These are phyloP conservation scores for Cryptococcus sp. DNA, from an alignment of 1,284 basidiomycete species.

Conservation along the genomic window DNA sequence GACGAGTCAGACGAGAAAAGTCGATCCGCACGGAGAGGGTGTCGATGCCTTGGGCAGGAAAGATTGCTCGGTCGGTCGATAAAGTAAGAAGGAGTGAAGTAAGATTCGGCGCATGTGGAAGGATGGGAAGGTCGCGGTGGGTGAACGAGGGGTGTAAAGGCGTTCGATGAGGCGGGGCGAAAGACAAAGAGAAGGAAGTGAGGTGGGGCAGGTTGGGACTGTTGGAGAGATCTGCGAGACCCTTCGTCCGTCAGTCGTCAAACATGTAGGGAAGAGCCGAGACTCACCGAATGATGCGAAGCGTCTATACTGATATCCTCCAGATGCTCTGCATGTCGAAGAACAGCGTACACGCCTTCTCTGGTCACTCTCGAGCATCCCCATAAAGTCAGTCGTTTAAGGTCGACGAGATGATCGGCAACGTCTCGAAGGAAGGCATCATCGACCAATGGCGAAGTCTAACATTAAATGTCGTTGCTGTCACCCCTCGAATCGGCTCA, in stretches of 20 bases:
- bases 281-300: slow-evolving; percentile 28
- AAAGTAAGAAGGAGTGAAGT: slow-evolving; percentile 31
- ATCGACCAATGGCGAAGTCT: slow-evolving; percentile 32
- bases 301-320: slow-evolving; percentile 40
- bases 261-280: neutral
- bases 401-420: slow-evolving; percentile 20
- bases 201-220: slow-evolving; percentile 21
- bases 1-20: slow-evolving; percentile 14
- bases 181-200: slow-evolving; percentile 28
- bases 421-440: slow-evolving; percentile 28
- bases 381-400: slow-evolving; percentile 37
- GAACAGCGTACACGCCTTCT: slow-evolving; percentile 27
- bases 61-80: slow-evolving; percentile 16
- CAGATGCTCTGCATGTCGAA: slow-evolving; percentile 24
- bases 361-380: slow-evolving; percentile 34
- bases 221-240: slow-evolving; percentile 22
- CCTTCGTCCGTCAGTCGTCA: slow-evolving; percentile 9
- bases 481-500: slow-evolving; percentile 9
- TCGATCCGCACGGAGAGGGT: slow-evolving; percentile 15
- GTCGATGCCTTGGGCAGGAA: slow-evolving; percentile 13
- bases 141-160: slow-evolving; percentile 5
- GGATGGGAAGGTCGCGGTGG: slow-evolving; percentile 24
- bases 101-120: slow-evolving; percentile 18
- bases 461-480: slow-evolving; percentile 6
- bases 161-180: slow-evolving; percentile 17